Evolutionary conservation across 768 basidiomycete species (phyloP).

Genomic region (Coprinellus aureogranulatus): DNA sequence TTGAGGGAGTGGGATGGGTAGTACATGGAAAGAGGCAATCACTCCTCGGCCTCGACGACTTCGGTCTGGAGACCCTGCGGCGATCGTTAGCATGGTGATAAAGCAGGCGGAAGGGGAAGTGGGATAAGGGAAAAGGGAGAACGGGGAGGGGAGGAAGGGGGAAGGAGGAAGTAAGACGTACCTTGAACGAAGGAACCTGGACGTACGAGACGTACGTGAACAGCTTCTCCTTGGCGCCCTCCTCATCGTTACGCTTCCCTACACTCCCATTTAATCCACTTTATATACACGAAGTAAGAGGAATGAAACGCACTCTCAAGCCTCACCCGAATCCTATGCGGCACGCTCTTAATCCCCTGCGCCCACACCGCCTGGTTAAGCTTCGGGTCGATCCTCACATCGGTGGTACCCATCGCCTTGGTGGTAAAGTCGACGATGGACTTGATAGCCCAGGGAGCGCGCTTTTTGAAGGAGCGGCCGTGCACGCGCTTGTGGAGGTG

Average conservation of each 20-base stretch:
- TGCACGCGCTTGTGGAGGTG: slow-evolving; percentile 95
- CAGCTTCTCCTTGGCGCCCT: slow-evolving; percentile 97
- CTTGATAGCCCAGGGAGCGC: slow-evolving; percentile 95
- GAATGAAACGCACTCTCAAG: slow-evolving; percentile 68
- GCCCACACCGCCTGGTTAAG: slow-evolving; percentile 97
- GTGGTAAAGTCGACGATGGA: slow-evolving; percentile 88
- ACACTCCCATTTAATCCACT: slow-evolving; percentile 3
- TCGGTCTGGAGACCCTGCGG: slow-evolving; percentile 79
- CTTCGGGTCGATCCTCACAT: slow-evolving; percentile 92
- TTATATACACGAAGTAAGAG: not conserved
- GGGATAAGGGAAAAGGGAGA: slow-evolving; percentile 1
- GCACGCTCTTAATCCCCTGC: slow-evolving; percentile 90
- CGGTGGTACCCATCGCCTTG: slow-evolving; percentile 93
- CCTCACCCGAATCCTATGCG: slow-evolving; percentile 87
- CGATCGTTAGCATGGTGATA: slow-evolving; percentile 9
- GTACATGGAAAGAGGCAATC: slow-evolving; percentile 19
- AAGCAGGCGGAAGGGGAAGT: too few relatives aligned
- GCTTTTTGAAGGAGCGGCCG: slow-evolving; percentile 94
- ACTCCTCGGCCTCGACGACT: slow-evolving; percentile 74
- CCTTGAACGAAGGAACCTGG: slow-evolving; percentile 81
- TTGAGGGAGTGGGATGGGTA: too few relatives aligned
- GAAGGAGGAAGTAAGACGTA: slow-evolving; percentile 39
- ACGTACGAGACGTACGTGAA: slow-evolving; percentile 88
- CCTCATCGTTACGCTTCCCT: slow-evolving; percentile 99
- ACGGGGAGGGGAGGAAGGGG: not conserved